phyloP scores from a whole-genome alignment of 768 basidiomycete species.

The Lyophyllum shimeji region DNA sequence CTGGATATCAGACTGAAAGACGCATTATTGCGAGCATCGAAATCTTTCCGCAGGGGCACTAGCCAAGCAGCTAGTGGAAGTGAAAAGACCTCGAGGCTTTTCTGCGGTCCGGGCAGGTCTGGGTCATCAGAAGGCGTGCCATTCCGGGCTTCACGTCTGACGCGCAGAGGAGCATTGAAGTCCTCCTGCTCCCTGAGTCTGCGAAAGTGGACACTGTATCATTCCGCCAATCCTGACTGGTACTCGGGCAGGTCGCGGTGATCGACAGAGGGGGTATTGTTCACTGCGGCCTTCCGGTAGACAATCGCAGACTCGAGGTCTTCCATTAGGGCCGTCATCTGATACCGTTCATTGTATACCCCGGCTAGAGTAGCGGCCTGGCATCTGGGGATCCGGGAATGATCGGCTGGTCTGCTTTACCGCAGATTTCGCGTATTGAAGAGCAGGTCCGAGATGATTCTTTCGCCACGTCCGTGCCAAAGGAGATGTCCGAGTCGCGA shows the following conservation, averaged over 20 bases:
- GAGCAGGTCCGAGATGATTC: background rate
- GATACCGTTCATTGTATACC: background rate
- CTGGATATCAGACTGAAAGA: no score
- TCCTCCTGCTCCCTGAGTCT: background rate
- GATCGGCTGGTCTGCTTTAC: background rate
- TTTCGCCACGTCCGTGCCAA: background rate
- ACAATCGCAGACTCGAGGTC: background rate
- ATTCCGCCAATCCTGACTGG: background rate
- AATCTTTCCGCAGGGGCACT: no score
- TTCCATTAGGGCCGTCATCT: background rate
- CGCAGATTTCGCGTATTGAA: background rate
- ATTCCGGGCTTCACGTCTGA: background rate
- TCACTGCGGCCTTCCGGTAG: background rate
- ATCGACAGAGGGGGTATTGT: background rate
- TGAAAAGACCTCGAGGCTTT: background rate
- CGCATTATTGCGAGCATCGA: no score
- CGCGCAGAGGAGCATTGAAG: background rate
- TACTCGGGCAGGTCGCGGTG: background rate
- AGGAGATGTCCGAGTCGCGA: background rate
- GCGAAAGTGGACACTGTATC: background rate
- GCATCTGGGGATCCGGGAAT: background rate
- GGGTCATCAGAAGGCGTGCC: background rate
- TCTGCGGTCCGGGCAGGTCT: background rate
- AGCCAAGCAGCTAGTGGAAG: background rate
- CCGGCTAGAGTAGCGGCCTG: background rate